Conservation (phyloP, 1,284 basidiomycete species). For the Ustilago nuda region DNA sequence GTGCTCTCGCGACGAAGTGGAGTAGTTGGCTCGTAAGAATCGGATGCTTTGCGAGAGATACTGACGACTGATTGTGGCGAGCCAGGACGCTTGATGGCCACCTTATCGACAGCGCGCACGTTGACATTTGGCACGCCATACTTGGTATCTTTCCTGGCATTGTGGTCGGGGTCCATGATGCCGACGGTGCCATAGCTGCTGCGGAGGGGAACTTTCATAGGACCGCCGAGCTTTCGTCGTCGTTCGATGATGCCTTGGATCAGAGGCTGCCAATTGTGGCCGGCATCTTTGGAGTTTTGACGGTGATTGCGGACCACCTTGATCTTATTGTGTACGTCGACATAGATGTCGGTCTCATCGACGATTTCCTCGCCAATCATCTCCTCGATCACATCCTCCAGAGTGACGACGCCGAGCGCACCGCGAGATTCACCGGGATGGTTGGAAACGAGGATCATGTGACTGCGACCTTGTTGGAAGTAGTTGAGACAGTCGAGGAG, state of each 20-base stretch:
- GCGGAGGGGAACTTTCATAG: conserved; percentile 57
- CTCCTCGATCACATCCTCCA: conserved; percentile 76
- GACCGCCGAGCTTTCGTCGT: conserved; percentile 59
- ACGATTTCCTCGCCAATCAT: conserved; percentile 68
- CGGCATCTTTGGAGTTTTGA: conserved; percentile 24
- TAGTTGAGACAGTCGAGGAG: conserved; percentile 71
- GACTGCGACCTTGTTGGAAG: conserved; percentile 90
- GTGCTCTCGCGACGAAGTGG: conserved; percentile 35
- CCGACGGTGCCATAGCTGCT: conserved; percentile 58
- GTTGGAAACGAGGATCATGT: conserved; percentile 85
- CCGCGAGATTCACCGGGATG: conserved; percentile 84
- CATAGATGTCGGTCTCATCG: conserved; percentile 68
- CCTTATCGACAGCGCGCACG: conserved; percentile 56
- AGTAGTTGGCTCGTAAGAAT: conserved; percentile 30
- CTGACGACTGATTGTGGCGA: conserved; percentile 34
- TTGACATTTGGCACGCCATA: conserved; percentile 40
- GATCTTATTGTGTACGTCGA: conserved; percentile 66
- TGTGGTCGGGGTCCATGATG: conserved; percentile 25
- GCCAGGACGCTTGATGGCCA: conserved; percentile 57
- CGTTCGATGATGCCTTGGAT: conserved; percentile 68
- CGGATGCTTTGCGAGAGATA: conserved; percentile 19
- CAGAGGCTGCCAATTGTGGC: conserved; percentile 63
- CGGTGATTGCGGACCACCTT: conserved; percentile 53
- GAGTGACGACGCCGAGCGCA: conserved; percentile 72
- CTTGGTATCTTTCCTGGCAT: conserved; percentile 28